Evolutionary conservation across 2,329 filamentous ascomycete genomes (phyloP).

Genomic region (Rutstroemia sydowiana): DNA sequence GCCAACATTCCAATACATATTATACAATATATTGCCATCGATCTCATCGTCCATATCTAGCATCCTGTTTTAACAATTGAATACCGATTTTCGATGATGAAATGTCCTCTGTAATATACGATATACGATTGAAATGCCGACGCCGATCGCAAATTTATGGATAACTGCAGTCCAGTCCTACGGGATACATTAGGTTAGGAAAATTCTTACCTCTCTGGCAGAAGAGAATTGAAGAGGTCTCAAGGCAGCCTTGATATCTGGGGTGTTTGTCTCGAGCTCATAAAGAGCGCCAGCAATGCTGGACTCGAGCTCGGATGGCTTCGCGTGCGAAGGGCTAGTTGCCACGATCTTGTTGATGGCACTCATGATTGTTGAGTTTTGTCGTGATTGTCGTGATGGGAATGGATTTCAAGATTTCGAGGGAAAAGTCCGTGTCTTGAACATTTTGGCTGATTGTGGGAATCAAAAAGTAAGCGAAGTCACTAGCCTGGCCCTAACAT

Average conservation of each 20-base stretch:
- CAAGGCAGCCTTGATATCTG: conserved; percentile 93
- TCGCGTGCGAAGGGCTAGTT: conserved; percentile 94
- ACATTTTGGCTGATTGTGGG: conserved; percentile 1
- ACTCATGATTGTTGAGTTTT: conserved; percentile 48
- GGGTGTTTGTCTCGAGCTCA: conserved; percentile 98
- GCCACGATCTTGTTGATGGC: conserved; percentile 96
- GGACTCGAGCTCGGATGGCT: conserved; percentile 95
- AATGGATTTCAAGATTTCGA: neutral
- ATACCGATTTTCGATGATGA: conserved; percentile 1
- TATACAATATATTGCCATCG: conserved; percentile 16
- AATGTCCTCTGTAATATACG: conserved; percentile 11
- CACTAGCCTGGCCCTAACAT: neutral
- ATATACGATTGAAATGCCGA: conserved; percentile 9
- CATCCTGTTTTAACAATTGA: neutral
- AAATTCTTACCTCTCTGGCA: conserved; percentile 90
- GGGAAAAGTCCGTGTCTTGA: neutral
- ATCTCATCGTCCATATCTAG: conserved; percentile 5
- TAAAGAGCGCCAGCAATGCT: conserved; percentile 94
- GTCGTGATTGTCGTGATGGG: conserved; percentile 18
- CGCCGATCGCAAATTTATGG: conserved; percentile 9
- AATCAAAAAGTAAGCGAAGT: conserved; percentile 3
- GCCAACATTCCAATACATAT: conserved; percentile 23
- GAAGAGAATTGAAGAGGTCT: conserved; percentile 98
- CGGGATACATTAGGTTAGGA: neutral
- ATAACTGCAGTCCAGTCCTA: conserved; percentile 11